A percentile compares a stretch with the other conserved stretches of the same genome.
These are phyloP conservation scores for Phytophthora parvispora DNA, from an alignment of 352 stramenopile species.

Conservation along the genomic window DNA sequence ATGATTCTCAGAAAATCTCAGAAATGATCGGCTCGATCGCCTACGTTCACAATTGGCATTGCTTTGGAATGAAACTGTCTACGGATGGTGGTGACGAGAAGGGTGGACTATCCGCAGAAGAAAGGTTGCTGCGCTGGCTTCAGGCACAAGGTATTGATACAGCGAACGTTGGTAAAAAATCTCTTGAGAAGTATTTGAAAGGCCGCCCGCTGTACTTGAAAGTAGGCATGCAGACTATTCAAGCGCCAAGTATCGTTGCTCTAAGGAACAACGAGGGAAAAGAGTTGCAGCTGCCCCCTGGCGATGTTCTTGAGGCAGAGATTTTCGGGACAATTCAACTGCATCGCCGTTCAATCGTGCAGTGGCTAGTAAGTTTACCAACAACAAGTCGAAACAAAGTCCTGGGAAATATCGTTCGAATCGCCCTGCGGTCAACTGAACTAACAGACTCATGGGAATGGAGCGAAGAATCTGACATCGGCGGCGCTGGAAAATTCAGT, in stretches of 20 bases:
- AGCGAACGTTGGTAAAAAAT: constrained; percentile 81
- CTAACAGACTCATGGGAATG: constrained; percentile 69
- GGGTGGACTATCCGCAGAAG: constrained; percentile 68
- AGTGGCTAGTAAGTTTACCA: constrained; percentile 61
- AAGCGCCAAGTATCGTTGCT: constrained; percentile 87
- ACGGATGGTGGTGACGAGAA: constrained; percentile 52
- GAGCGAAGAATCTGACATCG: constrained; percentile 63
- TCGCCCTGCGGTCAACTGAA: constrained; percentile 76
- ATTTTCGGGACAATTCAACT: constrained; percentile 88
- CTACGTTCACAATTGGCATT: constrained; percentile 93
- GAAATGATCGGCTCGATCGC: constrained; percentile 86
- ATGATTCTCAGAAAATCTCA: constrained; percentile 71
- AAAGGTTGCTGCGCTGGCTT: constrained; percentile 88
- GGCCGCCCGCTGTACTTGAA: constrained; percentile 89
- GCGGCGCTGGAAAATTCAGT: constrained; percentile 71
- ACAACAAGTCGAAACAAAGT: constrained; percentile 47
- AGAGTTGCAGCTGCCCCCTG: constrained; percentile 78
- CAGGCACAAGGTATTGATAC: constrained; percentile 93
- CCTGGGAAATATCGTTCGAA: constrained; percentile 74
- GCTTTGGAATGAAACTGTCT: constrained; percentile 90
- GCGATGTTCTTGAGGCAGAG: constrained; percentile 88
- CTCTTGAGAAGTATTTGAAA: constrained; percentile 89
- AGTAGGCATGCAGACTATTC: constrained; percentile 89
- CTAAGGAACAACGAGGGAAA: constrained; percentile 61
- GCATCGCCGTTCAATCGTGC: constrained; percentile 81